Evolutionary conservation across 495 filamentous ascomycete genomes (phyloP), one percentile per base, ranked within the genome.

Genomic region (Penicillium diatomitis): DNA sequence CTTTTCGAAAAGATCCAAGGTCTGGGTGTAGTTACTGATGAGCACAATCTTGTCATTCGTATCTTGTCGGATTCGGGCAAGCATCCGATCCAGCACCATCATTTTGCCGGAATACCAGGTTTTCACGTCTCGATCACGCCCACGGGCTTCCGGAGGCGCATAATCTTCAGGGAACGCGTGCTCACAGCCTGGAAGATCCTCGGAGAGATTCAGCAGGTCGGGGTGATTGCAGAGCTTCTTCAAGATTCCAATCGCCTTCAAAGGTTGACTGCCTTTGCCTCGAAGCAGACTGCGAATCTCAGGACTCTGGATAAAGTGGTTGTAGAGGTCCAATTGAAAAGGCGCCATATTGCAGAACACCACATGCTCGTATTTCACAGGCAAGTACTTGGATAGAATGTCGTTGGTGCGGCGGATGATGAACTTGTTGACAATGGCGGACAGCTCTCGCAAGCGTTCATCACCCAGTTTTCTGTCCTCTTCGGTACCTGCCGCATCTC

Each of bases 171-270:
- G 92, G 63, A 84, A 92, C 57, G 77, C 73, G 44, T 83, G 57
- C 55, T 99, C 90, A 51, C 83, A 89, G 37, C 92, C 92, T 0
- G 88, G 90, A 4, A 99, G 76, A 64, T 99, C 92, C 0, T 77
- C 77, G 0, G 86, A 74, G 2, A 97, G 78, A 52, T 89, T 83
- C 8, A 99, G 80, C 12, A 99, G 80, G 55, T 99, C 94, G 0
- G 92, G 92, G 56, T 99, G 92, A 55, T 99, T 99, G 77, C 92
- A 99, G 30, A 99, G 81, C 57, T 99, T 99, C 66, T 99, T 99
- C 60, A 99, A 80, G 48, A 97, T 77, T 9, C 86, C 87, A 60
- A 99, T 99, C 5, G 92, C 92, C 60, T 96, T 96, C 46, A 99
- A 77, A 10, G 92, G 94, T 57, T 96, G 91, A 39, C 88, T 95